Base-by-base conservation (phyloP, 1,284 basidiomycete genomes). In the Anthracocystis panici-leucophaei region DNA sequence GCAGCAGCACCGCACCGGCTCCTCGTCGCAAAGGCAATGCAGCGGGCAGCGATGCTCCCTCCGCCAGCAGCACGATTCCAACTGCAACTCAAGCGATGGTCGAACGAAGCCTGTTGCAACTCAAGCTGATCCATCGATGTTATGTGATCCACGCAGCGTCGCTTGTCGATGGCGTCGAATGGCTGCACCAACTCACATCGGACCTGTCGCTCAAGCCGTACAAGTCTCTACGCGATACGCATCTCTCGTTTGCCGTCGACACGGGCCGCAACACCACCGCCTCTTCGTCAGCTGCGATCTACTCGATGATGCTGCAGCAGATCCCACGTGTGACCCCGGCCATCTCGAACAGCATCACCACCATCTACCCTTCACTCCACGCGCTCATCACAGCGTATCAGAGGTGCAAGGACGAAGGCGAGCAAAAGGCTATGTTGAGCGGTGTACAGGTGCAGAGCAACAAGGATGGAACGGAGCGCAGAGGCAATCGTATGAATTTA, bases 211-310 rank as follows among this genome's bases (percentile, higher is more conserved):
- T 76, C 10, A 59, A 66, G 42, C 74, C 74, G 14, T 76, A 71
- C 68, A 76, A 76, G 42, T 64, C 61, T 2, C 56, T 76, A 14
- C 68, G 74, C 29, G 64, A 71, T 21, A 64, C 61, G 21, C 64
- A 71, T 35, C 65, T 76, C n/a, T 68, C 64, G 5, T 76, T 76
- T 25, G 57, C 68, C 20, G 74, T 71, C 51, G 68, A 76, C 27
- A 66, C 63, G 4, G 63, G 72, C 3, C 67, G 73, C 40, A 67
- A 71, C 61, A 71, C 67, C 46, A 67, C 64, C 25, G 59, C 60
- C 1, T 60, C 51, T 16, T 62, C 60, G 18, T 52, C 56, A 1
- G 29, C 60, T 5, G 46, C 35, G 3, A 67, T 70, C 27, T 75
- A 62, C 42, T 10, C 45, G 11, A 57, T 67, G 73, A 75, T 75